These are phyloP conservation scores for Colletotrichum zoysiae DNA, from an alignment of 2,329 filamentous ascomycete genomes.

Conservation along the genomic window DNA sequence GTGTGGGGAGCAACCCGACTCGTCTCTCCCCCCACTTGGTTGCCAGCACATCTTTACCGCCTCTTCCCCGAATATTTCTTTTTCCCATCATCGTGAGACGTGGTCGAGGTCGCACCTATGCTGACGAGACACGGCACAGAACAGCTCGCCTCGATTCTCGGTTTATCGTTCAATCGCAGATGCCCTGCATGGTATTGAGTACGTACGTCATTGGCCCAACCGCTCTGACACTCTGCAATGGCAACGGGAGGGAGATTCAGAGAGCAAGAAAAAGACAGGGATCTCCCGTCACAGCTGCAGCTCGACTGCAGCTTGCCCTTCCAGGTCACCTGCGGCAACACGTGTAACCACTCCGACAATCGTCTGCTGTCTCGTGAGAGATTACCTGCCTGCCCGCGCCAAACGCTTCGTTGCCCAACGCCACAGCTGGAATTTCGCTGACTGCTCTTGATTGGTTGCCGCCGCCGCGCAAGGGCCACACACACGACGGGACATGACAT, in stretches of 20 bases:
- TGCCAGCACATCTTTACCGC: conserved; percentile 38
- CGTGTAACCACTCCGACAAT: conserved; percentile 38
- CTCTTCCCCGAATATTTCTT: conserved; percentile 18
- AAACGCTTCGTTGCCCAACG: conserved; percentile 10
- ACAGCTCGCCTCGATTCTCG: background rate
- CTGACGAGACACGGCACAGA: background rate
- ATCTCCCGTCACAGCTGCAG: conserved; percentile 29
- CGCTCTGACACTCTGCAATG: background rate
- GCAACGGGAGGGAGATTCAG: background rate
- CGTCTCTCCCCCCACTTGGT: conserved; percentile 6
- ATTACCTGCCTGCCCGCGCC: conserved; percentile 14
- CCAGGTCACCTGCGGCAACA: conserved; percentile 40
- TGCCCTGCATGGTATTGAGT: background rate
- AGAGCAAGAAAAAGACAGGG: conserved; percentile 12
- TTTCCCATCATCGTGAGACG: conserved; percentile 12
- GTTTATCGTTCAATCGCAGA: background rate
- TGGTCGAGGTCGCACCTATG: background rate
- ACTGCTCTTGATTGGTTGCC: conserved; percentile 12
- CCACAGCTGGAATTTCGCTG: conserved; percentile 8
- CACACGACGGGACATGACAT: conserved; percentile 2
- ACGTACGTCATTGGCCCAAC: background rate
- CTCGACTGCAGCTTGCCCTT: conserved; percentile 30
- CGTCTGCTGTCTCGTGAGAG: conserved; percentile 20
- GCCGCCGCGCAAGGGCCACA: background rate
- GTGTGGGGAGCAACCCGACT: conserved; percentile 22